Base-by-base conservation (phyloP, 805 yeast genomes). In the Starmerella davenportii region DNA sequence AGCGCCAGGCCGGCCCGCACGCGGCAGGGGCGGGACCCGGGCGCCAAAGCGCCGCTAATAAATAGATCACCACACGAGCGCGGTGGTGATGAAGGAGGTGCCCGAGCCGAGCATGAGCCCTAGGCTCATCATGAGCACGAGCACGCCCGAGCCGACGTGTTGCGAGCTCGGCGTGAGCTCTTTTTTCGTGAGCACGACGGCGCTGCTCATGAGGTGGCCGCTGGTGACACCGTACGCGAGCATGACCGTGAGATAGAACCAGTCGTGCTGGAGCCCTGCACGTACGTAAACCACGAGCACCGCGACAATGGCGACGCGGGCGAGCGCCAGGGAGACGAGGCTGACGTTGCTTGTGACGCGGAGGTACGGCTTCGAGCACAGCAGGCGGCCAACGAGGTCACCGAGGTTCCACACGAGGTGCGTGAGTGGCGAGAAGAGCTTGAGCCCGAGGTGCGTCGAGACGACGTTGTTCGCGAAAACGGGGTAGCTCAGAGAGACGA, bases 101-200 rank as follows among this genome's bases (percentile, higher is more conserved):
- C 82, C 43, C 42, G 93, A 75, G 4, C 98, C 98, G 2, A 66
- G 61, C 0, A 90, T 73, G 37, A 87, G 65, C 0, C 95, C 95
- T 9, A 73, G 52, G 40, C 85, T 74, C 37, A 85, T 68, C 47
- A 81, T 73, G 18, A 85, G 72, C 1, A 82, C 74, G 34, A 93
- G 76, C 54, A 85, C 79, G 3, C 95, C 95, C 34, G 95, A 95
- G 1, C 96, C 94, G 1, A 95, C 94, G 42, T 80, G 81, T 54
- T 73, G 74, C 51, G 81, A 87, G 17, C 67, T 66, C 25, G 73
- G 80, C 1, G 66, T 64, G 24, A 70, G 76, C 38, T 64, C 67
- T 15, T 65, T 61, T 0, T 79, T 75, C 2, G 82, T 78, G 35
- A 66, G 67, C 78, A 81, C 79, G 59, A 87, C 81, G 40, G 81